A percentile compares a stretch with the other conserved stretches of the same genome.
Evolutionary conservation across 495 filamentous ascomycete species (phyloP).

Genomic region (Thermochaetoides thermophila): DNA sequence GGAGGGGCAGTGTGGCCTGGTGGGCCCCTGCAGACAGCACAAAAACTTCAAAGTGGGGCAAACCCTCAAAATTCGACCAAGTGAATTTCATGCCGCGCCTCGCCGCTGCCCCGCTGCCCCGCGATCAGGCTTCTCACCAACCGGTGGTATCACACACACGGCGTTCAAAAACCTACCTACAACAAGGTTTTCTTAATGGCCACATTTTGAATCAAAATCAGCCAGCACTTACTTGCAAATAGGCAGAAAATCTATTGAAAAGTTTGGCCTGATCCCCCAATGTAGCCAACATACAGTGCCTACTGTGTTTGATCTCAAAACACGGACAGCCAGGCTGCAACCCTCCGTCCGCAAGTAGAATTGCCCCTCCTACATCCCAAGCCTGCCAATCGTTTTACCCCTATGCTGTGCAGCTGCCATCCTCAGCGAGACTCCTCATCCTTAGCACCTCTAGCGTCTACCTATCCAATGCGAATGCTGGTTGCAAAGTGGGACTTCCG

Average conservation of each 20-base stretch:
- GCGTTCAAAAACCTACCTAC: too few species aligned
- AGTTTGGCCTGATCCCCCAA: too few species aligned
- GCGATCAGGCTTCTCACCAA: slow-evolving; percentile 8
- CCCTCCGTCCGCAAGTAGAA: background rate
- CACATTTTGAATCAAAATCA: background rate
- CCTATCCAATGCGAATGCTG: slow-evolving; percentile 1
- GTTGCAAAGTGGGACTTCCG: slow-evolving; percentile 3
- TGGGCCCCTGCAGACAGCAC: slow-evolving; percentile 11
- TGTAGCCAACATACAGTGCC: too few species aligned
- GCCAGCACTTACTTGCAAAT: background rate
- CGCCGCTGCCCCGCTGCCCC: slow-evolving; percentile 11
- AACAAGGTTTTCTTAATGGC: background rate
- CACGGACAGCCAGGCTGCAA: too few species aligned
- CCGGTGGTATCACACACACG: background rate
- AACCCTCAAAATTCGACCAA: slow-evolving; percentile 14
- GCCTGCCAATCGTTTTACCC: background rate
- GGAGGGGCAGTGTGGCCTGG: slow-evolving; percentile 14
- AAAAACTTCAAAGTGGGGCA: slow-evolving; percentile 17
- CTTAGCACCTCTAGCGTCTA: background rate
- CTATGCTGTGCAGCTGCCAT: background rate
- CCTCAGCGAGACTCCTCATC: too few species aligned
- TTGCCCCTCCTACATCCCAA: slow-evolving; percentile 7
- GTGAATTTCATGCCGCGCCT: slow-evolving; percentile 12
- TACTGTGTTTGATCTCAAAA: too few species aligned
- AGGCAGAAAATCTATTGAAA: background rate